Conservation (phyloP, 2,329 filamentous ascomycete species). For the Arthrocladium fulminans region DNA sequence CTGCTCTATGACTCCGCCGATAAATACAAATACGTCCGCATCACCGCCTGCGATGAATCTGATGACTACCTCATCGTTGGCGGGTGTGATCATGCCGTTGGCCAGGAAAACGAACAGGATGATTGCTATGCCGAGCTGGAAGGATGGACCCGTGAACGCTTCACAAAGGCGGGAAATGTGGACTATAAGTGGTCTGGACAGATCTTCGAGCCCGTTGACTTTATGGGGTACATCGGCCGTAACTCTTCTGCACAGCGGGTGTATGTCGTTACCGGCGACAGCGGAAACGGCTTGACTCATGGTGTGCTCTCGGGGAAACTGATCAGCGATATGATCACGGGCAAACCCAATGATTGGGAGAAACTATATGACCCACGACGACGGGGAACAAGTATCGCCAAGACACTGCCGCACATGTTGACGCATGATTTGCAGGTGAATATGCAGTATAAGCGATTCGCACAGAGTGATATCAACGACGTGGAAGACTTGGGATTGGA, state of each 20-base stretch:
- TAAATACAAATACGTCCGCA: too few relatives aligned
- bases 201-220: slow-evolving; percentile 48
- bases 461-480: slow-evolving; percentile 47
- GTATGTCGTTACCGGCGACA: slow-evolving; percentile 50
- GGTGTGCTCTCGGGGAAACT: slow-evolving; percentile 45
- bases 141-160: slow-evolving; percentile 45
- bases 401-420: slow-evolving; percentile 39
- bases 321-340: slow-evolving; percentile 47
- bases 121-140: slow-evolving; percentile 45
- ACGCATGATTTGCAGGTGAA: slow-evolving; percentile 49
- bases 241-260: slow-evolving; percentile 45
- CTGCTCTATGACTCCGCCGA: too few relatives aligned
- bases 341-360: slow-evolving; percentile 41
- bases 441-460: slow-evolving; percentile 46
- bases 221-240: slow-evolving; percentile 48
- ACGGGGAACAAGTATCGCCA: slow-evolving; percentile 38
- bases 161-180: slow-evolving; percentile 40
- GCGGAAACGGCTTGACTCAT: slow-evolving; percentile 50
- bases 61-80: too few relatives aligned
- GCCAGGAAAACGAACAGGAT: slow-evolving; percentile 35
- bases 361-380: slow-evolving; percentile 42
- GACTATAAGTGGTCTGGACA: slow-evolving; percentile 53
- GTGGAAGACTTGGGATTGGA: slow-evolving; percentile 47
- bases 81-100: too few relatives aligned
- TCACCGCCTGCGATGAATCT: too few relatives aligned